phyloP scores from a whole-genome alignment of 2,329 filamentous ascomycete genomes.

The Drechslerella dactyloides region DNA sequence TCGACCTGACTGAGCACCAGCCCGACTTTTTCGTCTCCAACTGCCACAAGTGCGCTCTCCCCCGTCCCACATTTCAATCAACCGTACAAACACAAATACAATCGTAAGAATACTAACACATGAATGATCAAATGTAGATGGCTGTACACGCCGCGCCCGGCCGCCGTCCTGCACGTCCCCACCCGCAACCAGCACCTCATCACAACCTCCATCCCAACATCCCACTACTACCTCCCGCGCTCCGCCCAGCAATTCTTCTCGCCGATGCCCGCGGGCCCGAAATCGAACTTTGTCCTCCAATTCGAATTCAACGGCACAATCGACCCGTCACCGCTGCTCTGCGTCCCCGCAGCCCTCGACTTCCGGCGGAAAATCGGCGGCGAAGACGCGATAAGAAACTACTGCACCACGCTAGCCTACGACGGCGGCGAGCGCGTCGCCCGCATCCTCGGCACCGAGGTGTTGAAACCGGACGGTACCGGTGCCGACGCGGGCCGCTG shows the following conservation, averaged over 20 bases:
- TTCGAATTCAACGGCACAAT: constrained; percentile 77
- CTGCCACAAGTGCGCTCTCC: constrained; percentile 70
- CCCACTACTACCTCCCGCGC: constrained; percentile 73
- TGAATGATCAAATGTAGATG: constrained; percentile 64
- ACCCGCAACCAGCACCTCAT: constrained; percentile 76
- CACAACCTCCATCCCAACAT: constrained; percentile 76
- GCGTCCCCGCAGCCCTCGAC: constrained; percentile 71
- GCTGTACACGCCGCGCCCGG: constrained; percentile 80
- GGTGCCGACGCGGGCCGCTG: constrained; percentile 26
- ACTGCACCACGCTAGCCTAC: constrained; percentile 69
- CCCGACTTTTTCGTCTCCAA: constrained; percentile 89
- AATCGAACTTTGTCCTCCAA: constrained; percentile 66
- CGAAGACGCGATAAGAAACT: constrained; percentile 71
- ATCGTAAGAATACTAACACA: neutral
- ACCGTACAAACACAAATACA: no score
- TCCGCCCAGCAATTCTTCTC: constrained; percentile 52
- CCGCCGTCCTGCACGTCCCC: constrained; percentile 81
- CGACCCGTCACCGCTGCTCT: constrained; percentile 75
- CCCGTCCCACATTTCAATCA: no score
- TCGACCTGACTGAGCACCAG: constrained; percentile 71
- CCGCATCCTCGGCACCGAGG: constrained; percentile 69
- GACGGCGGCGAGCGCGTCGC: constrained; percentile 70
- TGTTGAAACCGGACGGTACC: constrained; percentile 61
- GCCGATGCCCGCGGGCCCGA: constrained; percentile 61
- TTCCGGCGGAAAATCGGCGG: constrained; percentile 75